Percentiles rank a stretch among this genome's conserved stretches.
Evolutionary conservation across 441 rosid species (phyloP).

Genomic region (Gossypium lobatum): DNA sequence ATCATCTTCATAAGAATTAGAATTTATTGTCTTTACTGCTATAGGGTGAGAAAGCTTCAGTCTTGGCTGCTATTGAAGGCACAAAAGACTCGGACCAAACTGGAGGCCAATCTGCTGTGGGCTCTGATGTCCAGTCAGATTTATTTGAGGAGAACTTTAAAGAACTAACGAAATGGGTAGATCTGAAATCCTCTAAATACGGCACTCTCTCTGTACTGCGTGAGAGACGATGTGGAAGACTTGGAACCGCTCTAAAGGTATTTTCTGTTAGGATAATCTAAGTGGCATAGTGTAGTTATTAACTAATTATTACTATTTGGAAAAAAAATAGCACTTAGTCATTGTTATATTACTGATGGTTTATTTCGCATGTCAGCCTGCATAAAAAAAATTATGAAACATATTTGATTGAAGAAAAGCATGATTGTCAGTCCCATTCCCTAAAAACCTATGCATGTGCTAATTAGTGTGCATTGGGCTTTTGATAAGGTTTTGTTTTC

Average conservation of each 20-base stretch:
- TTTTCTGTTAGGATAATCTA: not conserved
- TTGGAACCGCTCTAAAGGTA: conserved; percentile 91
- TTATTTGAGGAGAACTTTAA: conserved; percentile 69
- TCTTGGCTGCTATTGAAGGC: conserved; percentile 29
- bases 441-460: not conserved
- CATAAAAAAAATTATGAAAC: no score
- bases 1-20: not conserved
- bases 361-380: no score
- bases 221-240: conserved; percentile 66
- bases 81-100: conserved; percentile 29
- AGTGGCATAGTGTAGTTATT: not conserved
- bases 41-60: conserved; percentile 43
- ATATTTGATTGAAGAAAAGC: no score
- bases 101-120: conserved; percentile 25
- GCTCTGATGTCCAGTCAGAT: conserved; percentile 38
- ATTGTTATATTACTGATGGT: not conserved
- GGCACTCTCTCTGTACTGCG: conserved; percentile 64
- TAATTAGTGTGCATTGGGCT: not conserved
- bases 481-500: not conserved
- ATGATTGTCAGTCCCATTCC: no score
- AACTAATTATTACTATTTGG: no score
- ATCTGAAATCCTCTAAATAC: conserved; percentile 69
- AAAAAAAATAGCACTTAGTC: not conserved
- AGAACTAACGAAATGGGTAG: conserved; percentile 87
- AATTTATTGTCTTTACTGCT: conserved; percentile 6